A percentile compares a stretch with the other conserved stretches of the same genome.
Conservation (phyloP, 768 basidiomycete genomes). For the Russula lepida region DNA sequence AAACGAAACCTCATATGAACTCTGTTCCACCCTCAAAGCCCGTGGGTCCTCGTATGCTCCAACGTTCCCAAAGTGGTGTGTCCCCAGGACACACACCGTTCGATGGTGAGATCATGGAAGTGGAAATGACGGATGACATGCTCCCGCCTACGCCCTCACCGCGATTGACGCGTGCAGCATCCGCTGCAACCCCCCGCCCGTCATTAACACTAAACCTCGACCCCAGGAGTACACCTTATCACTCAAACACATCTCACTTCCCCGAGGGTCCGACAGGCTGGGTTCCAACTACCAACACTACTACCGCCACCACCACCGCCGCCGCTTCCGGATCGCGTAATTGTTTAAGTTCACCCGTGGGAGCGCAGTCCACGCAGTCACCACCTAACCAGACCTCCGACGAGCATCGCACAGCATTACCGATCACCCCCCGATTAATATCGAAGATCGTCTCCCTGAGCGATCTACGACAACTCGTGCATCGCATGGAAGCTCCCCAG, state of each 20-base stretch:
- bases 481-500: constrained; percentile 3
- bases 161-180: not conserved
- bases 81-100: not conserved
- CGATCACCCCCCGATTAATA: constrained; percentile 15
- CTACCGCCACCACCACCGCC: not conserved
- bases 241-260: not conserved
- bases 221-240: not conserved
- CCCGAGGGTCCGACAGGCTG: not conserved
- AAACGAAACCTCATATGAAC: not conserved
- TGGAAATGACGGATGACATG: not conserved
- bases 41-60: constrained; percentile 7
- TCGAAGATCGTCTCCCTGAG: constrained; percentile 13
- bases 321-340: no score
- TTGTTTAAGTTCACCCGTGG: not conserved
- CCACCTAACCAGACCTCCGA: not conserved
- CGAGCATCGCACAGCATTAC: constrained; percentile 3
- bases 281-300: not conserved
- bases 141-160: not conserved
- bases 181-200: not conserved
- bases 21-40: not conserved
- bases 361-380: not conserved
- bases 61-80: constrained; percentile 5
- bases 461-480: constrained; percentile 14
- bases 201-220: constrained; percentile 7
- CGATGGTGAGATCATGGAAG: not conserved